A percentile compares a stretch with the other conserved stretches of the same genome.
Conservation (phyloP, 2,329 filamentous ascomycete species). For the Clarireedia paspali region DNA sequence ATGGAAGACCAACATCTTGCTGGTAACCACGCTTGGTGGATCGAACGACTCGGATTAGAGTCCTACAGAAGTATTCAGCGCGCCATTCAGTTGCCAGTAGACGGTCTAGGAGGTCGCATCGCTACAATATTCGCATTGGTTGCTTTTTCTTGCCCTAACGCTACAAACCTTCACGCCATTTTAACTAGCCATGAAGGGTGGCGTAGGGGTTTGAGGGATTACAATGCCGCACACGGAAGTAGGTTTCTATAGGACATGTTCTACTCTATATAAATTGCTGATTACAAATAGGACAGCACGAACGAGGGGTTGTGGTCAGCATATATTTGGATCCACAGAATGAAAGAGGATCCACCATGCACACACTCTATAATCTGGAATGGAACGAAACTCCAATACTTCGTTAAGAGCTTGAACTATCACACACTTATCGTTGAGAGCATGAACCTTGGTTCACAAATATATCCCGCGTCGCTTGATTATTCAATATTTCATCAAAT, state of each 20-base stretch:
- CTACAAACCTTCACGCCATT: slow-evolving; percentile 5
- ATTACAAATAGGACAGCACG: slow-evolving; percentile 4
- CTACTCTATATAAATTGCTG: background rate
- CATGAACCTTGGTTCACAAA: too few species aligned
- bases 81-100: background rate
- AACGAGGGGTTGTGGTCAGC: slow-evolving; percentile 20
- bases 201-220: slow-evolving; percentile 13
- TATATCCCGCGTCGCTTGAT: too few species aligned
- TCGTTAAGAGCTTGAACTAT: background rate
- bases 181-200: slow-evolving; percentile 14
- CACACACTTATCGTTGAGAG: too few species aligned
- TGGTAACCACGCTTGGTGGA: slow-evolving; percentile 11
- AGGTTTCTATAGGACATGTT: slow-evolving; percentile 4
- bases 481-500: too few species aligned
- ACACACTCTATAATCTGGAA: slow-evolving; percentile 15
- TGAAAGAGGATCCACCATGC: slow-evolving; percentile 14
- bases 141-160: slow-evolving; percentile 19
- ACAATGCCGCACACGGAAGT: slow-evolving; percentile 15
- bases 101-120: slow-evolving; percentile 18
- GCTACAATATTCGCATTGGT: slow-evolving; percentile 20
- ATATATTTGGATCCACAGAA: slow-evolving; percentile 25
- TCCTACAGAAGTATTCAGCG: slow-evolving; percentile 7
- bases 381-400: slow-evolving; percentile 4
- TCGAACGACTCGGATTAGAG: slow-evolving; percentile 12
- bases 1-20: slow-evolving; percentile 11